Percentiles rank a stretch among this genome's conserved stretches.
phyloP scores from a whole-genome alignment of 306 rosid species.

The Cicer arietinum region DNA sequence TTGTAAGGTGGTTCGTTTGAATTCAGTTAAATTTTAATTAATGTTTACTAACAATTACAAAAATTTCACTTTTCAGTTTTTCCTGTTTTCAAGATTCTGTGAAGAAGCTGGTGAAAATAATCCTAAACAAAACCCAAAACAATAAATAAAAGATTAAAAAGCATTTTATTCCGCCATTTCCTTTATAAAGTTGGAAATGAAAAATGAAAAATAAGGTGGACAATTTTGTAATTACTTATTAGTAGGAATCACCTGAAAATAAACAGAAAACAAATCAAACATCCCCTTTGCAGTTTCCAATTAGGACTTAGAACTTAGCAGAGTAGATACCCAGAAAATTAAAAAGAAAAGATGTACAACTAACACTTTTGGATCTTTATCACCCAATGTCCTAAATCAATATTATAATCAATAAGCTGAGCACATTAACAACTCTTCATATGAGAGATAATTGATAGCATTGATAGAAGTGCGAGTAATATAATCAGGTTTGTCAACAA shows the following conservation, averaged over 20 bases:
- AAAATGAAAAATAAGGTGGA: neutral
- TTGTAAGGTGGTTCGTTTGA: neutral
- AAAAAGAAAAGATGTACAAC: neutral
- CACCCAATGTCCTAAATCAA: neutral
- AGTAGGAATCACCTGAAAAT: neutral
- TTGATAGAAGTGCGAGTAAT: conserved; percentile 24
- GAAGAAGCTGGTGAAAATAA: conserved; percentile 9
- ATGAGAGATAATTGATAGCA: conserved; percentile 1
- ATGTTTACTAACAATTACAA: conserved; percentile 27
- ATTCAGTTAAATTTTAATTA: conserved; percentile 8
- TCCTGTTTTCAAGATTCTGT: conserved; percentile 14
- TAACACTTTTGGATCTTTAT: neutral
- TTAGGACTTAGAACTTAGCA: conserved; percentile 27
- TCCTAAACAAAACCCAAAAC: conserved; percentile 17
- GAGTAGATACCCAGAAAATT: conserved; percentile 18
- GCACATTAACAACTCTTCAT: conserved; percentile 9
- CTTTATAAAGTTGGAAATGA: conserved; percentile 5
- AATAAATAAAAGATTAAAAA: conserved; percentile 11
- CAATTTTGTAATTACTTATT: conserved; percentile 1
- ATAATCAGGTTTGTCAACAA: conserved; percentile 1
- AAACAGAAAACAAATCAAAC: conserved; percentile 15
- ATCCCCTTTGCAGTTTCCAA: neutral
- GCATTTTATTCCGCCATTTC: neutral
- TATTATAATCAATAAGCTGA: neutral
- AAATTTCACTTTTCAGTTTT: conserved; percentile 8